phyloP scores from a whole-genome alignment of 1,284 basidiomycete genomes.

The Melanopsichium pennsylvanicum region DNA sequence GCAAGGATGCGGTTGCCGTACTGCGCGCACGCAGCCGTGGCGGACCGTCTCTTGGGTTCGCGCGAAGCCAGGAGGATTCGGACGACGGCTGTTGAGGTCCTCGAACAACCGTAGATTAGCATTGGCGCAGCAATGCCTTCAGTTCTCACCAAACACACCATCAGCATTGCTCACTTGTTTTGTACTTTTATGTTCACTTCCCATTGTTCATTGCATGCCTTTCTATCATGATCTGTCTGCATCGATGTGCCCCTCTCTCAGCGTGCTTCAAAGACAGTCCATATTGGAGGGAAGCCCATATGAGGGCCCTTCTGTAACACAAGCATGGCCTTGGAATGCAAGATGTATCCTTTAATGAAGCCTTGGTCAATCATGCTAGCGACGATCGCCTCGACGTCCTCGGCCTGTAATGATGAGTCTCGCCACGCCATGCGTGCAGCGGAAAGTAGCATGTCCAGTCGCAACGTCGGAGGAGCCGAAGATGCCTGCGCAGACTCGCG shows the following conservation, averaged over 20 bases:
- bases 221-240: no score
- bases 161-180: background rate
- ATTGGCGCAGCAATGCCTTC: no score
- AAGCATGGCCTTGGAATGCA: constrained; percentile 64
- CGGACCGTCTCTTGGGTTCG: constrained; percentile 40
- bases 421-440: constrained; percentile 64
- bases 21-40: constrained; percentile 32
- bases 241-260: no score
- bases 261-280: constrained; percentile 36
- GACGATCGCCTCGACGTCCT: constrained; percentile 67
- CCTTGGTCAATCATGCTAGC: constrained; percentile 67
- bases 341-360: constrained; percentile 67
- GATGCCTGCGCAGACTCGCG: constrained; percentile 12
- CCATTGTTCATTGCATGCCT: background rate
- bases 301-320: constrained; percentile 65
- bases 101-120: no score
- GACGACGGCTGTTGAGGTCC: constrained; percentile 18
- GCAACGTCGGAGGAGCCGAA: constrained; percentile 63
- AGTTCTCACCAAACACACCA: background rate
- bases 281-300: constrained; percentile 65
- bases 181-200: constrained; percentile 24
- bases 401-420: constrained; percentile 57
- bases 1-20: constrained; percentile 37
- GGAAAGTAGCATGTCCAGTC: constrained; percentile 52
- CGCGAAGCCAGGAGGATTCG: constrained; percentile 32